These are phyloP conservation scores for Aegilops speltoides DNA, from an alignment of 176 grass and related monocot genomes.

Conservation along the genomic window DNA sequence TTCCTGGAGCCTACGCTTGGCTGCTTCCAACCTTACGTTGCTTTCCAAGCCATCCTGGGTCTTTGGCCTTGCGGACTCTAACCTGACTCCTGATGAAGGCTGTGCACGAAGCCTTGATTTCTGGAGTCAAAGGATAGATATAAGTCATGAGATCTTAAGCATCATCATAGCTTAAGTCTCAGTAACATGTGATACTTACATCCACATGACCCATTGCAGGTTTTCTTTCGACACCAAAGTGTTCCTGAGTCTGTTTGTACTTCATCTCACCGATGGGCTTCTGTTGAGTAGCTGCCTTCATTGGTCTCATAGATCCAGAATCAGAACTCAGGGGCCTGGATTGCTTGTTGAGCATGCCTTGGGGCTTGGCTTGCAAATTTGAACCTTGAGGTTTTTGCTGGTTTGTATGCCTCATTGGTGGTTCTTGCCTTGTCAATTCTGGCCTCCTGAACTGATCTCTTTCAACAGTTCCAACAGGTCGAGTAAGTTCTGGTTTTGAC, in stretches of 20 bases:
- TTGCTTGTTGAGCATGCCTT: slow-evolving; percentile 33
- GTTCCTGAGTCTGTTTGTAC: slow-evolving; percentile 29
- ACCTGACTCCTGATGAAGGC: slow-evolving; percentile 39
- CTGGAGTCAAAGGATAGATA: slow-evolving; percentile 37
- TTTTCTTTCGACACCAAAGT: slow-evolving; percentile 46
- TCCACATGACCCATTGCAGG: slow-evolving; percentile 33
- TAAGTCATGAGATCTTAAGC: slow-evolving; percentile 29
- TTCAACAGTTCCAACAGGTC: slow-evolving; percentile 17
- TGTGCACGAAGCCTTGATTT: slow-evolving; percentile 49
- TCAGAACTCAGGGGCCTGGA: slow-evolving; percentile 39
- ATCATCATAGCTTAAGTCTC: not conserved
- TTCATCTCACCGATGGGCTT: slow-evolving; percentile 35
- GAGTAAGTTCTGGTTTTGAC: slow-evolving; percentile 33
- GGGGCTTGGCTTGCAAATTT: slow-evolving; percentile 34
- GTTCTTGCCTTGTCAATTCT: slow-evolving; percentile 39
- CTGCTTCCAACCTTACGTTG: slow-evolving; percentile 62
- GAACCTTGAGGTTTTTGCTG: slow-evolving; percentile 35
- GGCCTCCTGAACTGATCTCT: slow-evolving; percentile 40
- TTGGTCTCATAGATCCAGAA: slow-evolving; percentile 44
- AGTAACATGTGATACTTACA: slow-evolving; percentile 63
- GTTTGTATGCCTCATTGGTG: slow-evolving; percentile 49
- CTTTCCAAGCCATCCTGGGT: slow-evolving; percentile 47
- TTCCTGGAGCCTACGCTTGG: slow-evolving; percentile 90
- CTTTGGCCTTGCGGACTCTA: slow-evolving; percentile 48
- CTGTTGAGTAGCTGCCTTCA: slow-evolving; percentile 37